Evolutionary conservation across 164 flowering plant genomes (phyloP), one percentile per base, ranked within the genome.

Genomic region (Stephania cephalantha): DNA sequence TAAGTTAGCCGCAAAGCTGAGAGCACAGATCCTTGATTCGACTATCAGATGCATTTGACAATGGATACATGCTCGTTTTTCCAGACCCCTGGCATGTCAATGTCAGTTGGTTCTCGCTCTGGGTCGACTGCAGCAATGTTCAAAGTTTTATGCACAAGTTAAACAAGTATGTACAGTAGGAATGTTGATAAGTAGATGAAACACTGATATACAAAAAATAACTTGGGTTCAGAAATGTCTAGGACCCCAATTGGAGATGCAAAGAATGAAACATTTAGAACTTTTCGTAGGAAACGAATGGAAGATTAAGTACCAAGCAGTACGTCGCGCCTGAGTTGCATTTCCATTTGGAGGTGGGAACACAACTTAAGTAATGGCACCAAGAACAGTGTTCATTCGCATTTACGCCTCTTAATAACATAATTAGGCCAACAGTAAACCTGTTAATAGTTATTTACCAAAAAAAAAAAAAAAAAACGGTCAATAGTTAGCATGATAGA

Each of bases 351-450:
- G 93, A 85, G 79, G 93, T 89, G 65, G 98, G 97, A 44, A 90
- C 82, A 69, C 99, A 91, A 71, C 90, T 88, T 84, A 95, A 78
- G 79, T 93, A 90, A 78, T 91, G 98, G 83, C 98, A 95, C 99
- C 99, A 93, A n/a, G 97, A 89, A 73, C 99, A 95, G 76, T 88
- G 95, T 6, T 90, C 88, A 77, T 93, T 95, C 53, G 83, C 91
- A 80, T 95, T 86, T 61, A 86, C 83, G 50, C 97, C 97, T 46
- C 90, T 87, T 13, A 93, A 84, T 30, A 95, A 89, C 86, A 88
- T 31, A 55, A 93, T 83, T 81, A 90, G 31, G 18, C 90, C 98
- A 46, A 81, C 80, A 6, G 89, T 82, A 44, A 87, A 85, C 85
- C 98, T 95, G 88, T 55, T 63, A 69, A 72, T 61, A 68, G 70